These are phyloP conservation scores for Byssoonygena ceratinophila DNA, from an alignment of 2,329 filamentous ascomycete genomes.

Conservation along the genomic window DNA sequence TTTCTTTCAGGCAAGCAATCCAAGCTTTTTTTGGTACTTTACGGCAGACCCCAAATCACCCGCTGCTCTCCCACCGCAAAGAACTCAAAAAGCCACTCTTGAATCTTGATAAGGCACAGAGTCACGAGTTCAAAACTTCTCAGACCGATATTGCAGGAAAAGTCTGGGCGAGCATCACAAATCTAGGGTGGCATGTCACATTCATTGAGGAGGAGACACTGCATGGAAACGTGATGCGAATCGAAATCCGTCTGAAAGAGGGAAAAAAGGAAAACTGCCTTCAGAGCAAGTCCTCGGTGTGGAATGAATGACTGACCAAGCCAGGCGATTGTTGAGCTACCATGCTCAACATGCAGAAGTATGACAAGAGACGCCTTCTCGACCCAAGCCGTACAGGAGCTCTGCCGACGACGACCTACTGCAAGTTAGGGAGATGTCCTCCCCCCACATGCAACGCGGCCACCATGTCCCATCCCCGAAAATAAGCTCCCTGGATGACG, in stretches of 20 bases:
- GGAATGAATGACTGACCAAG: not conserved
- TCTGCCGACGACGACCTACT: not conserved
- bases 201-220: not conserved
- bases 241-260: not conserved
- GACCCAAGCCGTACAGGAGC: not conserved
- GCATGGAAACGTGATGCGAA: conserved; percentile 1
- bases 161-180: conserved; percentile 7
- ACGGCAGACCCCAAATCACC: not conserved
- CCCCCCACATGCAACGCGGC: not conserved
- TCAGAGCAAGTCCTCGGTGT: not conserved
- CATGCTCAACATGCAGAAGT: not conserved
- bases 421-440: not conserved
- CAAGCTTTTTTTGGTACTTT: not conserved
- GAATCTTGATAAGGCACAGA: not conserved
- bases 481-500: not conserved
- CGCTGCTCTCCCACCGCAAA: not conserved
- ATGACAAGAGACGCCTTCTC: conserved; percentile 1
- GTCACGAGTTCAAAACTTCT: conserved; percentile 7
- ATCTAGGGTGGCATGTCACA: conserved; percentile 6
- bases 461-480: not conserved
- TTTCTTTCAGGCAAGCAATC: not conserved
- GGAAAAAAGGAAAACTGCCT: not conserved
- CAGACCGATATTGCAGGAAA: conserved; percentile 6
- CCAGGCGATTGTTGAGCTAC: not conserved
- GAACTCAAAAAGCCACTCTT: not conserved